Conservation (phyloP, 2,329 filamentous ascomycete genomes). For the Boeremia exigua region DNA sequence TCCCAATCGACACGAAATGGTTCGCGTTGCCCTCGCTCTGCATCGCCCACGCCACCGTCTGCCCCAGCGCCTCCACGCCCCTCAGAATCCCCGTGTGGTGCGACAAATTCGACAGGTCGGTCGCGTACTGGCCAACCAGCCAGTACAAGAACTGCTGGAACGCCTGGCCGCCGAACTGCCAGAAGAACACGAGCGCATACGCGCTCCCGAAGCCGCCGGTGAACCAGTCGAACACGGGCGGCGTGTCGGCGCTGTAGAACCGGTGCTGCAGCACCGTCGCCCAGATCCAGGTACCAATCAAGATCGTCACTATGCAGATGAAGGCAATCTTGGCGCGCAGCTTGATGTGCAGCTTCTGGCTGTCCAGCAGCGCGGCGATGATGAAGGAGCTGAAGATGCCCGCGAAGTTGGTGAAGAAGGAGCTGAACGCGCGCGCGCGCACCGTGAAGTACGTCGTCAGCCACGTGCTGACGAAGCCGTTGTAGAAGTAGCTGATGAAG, state of each 20-base stretch:
- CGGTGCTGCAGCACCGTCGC: constrained; percentile 41
- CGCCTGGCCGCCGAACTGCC: constrained; percentile 46
- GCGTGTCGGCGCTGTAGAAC: constrained; percentile 36
- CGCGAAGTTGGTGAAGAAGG: constrained; percentile 48
- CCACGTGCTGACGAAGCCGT: constrained; percentile 46
- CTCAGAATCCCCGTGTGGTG: constrained; percentile 47
- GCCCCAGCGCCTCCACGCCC: constrained; percentile 43
- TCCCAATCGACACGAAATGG: constrained; percentile 45
- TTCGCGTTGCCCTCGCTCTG: constrained; percentile 45
- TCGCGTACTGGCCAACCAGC: constrained; percentile 46
- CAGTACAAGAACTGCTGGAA: constrained; percentile 48
- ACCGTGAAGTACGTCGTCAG: constrained; percentile 47
- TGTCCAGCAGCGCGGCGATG: constrained; percentile 43
- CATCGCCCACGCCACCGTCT: constrained; percentile 48
- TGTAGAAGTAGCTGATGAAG: constrained; percentile 50
- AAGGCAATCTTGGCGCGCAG: constrained; percentile 39
- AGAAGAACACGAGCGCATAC: constrained; percentile 46
- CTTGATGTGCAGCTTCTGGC: constrained; percentile 44
- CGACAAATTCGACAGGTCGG: constrained; percentile 38
- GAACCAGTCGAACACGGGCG: constrained; percentile 45
- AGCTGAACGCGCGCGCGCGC: constrained; percentile 42
- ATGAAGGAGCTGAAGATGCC: constrained; percentile 46
- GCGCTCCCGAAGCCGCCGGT: constrained; percentile 40
- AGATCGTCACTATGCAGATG: constrained; percentile 35
- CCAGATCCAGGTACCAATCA: constrained; percentile 47